Base-by-base conservation (phyloP, 179 eudicot genomes). In the Heliamphora pulchella region DNA sequence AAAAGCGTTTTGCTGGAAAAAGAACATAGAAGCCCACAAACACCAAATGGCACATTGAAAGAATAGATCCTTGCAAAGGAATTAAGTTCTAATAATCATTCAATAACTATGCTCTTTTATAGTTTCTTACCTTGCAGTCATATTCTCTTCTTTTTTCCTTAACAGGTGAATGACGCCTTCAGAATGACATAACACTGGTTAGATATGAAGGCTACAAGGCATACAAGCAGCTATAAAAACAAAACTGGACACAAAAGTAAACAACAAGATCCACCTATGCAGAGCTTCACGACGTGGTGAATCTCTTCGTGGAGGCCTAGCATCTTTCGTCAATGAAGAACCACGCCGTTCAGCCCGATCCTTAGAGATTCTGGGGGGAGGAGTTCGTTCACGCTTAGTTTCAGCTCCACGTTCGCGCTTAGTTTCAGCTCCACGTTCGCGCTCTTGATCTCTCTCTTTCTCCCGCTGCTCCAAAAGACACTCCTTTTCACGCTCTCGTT, bases 161-260 rank as follows among this genome's bases (percentile, higher is more conserved):
- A 86, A 90, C 95, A 78, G 98, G 98, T 85, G 98, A 95, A 82
- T 84, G 98, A 79, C 86, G 93, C 98, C 98, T 95, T 95, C 97
- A 94, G 92, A 84, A 94, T 91, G 89, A 88, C 79, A 92, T 92
- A 93, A 86, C 89, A 95, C 85, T 87, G 78, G 97, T 95, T 92
- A 95, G 97, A 90, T 82, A 84, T 17, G 87, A 79, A 83, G 85
- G 85, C 87, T 79, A 85, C 90, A 88, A 83, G 81, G 86, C 78
- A 87, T 58, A 80, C 78, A 80, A 89, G 84, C 82, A 86, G 88
- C 89, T 88, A 85, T 80, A 93, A 73, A 90, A 78, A 87, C 86
- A 91, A 79, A 89, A 84, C 89, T 80, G 78, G 91, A 89, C 82
- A 82, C 86, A 91, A 85, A 88, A 79, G 78, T 75, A 87, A 87